Evolutionary conservation across 805 yeast genomes (phyloP), one percentile per base, ranked within the genome.

Genomic region (Wickerhamomyces canadensis): DNA sequence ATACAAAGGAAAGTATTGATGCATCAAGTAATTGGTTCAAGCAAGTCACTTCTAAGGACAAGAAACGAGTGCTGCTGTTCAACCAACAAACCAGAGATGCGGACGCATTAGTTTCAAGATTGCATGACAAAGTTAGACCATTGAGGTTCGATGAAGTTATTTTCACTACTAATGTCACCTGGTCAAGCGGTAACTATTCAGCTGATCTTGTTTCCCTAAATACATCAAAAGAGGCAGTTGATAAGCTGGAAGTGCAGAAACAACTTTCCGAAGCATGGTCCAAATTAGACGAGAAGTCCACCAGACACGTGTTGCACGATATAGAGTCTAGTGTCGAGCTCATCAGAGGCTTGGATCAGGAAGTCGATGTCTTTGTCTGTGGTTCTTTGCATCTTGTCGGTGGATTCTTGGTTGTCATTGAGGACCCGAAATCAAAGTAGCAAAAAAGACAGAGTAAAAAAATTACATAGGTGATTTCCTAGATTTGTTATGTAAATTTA

Each of bases 361-460:
- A 55, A 7, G 61, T 77, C 17, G 88, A 87, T 45, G 94, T 87
- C 2, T 83, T 88, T 62, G 97, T 88, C 0, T 84, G 94, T 41
- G 99, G 99, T 1, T 88, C 97, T 5, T 67, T 93, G 46, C 96
- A 91, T 57, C 66, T 94, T 40, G 95, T 93, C 10, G 99, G 99
- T 14, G 98, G 98, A 0, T 74, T 93, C 40, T 62, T 93, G 27
- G 88, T 87, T 3, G 96, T 89, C 6, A 62, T 87, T 30, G 96
- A 91, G 36, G 68, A 60, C 10, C 10, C 7, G 13, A 48, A 54
- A 29, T 21, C 31, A 6, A 13, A 13, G 14, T 31, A 13, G n/a
- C 7, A 13, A 26, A 26, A 26, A 26, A 41, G 4, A 26, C 7
- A 21, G 10, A 10, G 23, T 21, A 7, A 21, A 21, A 21, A 21